These are phyloP conservation scores for Aspergillus egyptiacus DNA, from an alignment of 495 filamentous ascomycete genomes.

Conservation along the genomic window DNA sequence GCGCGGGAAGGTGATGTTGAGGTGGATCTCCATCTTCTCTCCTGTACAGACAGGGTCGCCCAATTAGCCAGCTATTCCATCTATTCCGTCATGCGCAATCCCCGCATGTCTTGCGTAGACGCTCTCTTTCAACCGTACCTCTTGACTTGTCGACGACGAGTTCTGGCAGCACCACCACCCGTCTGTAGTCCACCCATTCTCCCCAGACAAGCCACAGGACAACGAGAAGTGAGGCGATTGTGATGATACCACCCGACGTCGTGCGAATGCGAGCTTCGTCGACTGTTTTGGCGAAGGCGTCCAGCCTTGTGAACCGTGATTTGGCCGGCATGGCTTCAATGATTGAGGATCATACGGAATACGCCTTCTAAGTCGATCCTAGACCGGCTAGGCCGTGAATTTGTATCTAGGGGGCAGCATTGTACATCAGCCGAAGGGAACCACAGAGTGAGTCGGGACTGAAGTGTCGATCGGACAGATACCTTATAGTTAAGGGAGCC, in stretches of 20 bases:
- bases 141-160: constrained; percentile 93
- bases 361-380: not conserved
- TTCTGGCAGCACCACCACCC: constrained; percentile 82
- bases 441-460: not conserved
- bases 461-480: not conserved
- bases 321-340: constrained; percentile 45
- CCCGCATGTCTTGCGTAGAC: not conserved
- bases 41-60: constrained; percentile 40
- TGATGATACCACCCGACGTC: constrained; percentile 94
- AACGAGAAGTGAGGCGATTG: constrained; percentile 78
- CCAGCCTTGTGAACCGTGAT: constrained; percentile 89
- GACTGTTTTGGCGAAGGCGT: constrained; percentile 98
- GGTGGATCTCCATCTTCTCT: constrained; percentile 96
- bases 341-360: constrained; percentile 28
- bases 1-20: constrained; percentile 94
- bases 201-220: constrained; percentile 86
- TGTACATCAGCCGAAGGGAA: not conserved
- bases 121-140: constrained; percentile 48
- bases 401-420: not conserved
- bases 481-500: not conserved
- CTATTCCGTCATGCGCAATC: not conserved
- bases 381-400: constrained; percentile 4
- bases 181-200: constrained; percentile 91
- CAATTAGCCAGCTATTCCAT: constrained; percentile 5
- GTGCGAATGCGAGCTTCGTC: constrained; percentile 96